phyloP scores from a whole-genome alignment of 768 basidiomycete species.

The Lyophyllum shimeji region DNA sequence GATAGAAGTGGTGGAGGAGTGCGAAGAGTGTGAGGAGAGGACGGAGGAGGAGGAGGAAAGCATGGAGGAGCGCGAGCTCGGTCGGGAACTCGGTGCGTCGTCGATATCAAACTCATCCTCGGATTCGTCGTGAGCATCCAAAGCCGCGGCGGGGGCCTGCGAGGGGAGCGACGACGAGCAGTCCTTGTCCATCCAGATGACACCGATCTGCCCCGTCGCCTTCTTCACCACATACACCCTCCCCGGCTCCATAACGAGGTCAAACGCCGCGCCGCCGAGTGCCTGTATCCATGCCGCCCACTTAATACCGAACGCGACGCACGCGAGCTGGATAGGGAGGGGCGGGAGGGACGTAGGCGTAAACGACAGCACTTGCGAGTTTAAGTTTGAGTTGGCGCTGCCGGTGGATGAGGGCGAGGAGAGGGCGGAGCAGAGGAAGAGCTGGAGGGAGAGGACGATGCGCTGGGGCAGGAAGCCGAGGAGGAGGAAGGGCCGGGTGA shows the following conservation, averaged over 20 bases:
- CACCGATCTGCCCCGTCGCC: constrained; percentile 22
- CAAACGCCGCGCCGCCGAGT: constrained; percentile 33
- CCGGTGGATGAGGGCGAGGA: constrained; percentile 19
- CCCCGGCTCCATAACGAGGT: constrained; percentile 30
- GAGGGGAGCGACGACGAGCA: too few relatives aligned
- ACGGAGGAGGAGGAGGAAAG: too few relatives aligned
- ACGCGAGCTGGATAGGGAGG: constrained; percentile 13
- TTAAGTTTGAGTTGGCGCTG: too few relatives aligned
- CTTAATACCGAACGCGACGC: constrained; percentile 28
- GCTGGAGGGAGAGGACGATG: constrained; percentile 17
- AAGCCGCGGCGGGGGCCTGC: too few relatives aligned
- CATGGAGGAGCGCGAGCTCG: constrained; percentile 33
- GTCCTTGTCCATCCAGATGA: constrained; percentile 29
- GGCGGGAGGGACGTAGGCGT: constrained; percentile 10
- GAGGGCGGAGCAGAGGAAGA: constrained; percentile 26
- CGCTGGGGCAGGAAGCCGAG: constrained; percentile 18
- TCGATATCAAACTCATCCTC: constrained; percentile 11
- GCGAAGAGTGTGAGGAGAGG: too few relatives aligned
- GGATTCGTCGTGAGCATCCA: neutral
- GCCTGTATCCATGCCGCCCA: constrained; percentile 38
- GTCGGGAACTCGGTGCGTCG: constrained; percentile 32
- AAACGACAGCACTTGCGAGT: too few relatives aligned
- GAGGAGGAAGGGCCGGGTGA: constrained; percentile 35
- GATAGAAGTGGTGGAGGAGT: constrained; percentile 21
- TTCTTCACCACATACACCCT: constrained; percentile 27